Conservation (phyloP, 768 basidiomycete genomes). For the Naganishia kalamii region DNA sequence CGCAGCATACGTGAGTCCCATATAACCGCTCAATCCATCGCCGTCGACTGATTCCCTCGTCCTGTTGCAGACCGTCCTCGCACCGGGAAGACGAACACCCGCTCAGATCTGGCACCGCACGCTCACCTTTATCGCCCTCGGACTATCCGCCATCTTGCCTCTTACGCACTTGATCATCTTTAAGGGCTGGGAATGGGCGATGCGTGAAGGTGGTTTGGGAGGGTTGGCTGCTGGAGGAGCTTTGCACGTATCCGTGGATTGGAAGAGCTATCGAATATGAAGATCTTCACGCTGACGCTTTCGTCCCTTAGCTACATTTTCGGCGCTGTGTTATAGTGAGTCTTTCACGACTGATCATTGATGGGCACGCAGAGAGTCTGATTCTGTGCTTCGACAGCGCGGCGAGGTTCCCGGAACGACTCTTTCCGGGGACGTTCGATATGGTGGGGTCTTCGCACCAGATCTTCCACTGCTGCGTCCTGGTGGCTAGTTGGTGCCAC, state of each 20-base stretch:
- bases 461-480: conserved; percentile 79
- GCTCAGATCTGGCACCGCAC: conserved; percentile 71
- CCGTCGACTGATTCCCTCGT: conserved; percentile 45
- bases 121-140: conserved; percentile 69
- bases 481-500: conserved; percentile 35
- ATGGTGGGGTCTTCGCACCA: conserved; percentile 75
- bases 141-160: conserved; percentile 64
- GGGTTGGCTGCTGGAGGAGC: conserved; percentile 66
- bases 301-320: conserved; percentile 54
- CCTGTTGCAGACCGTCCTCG: conserved; percentile 68
- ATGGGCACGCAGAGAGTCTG: conserved; percentile 28
- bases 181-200: conserved; percentile 57
- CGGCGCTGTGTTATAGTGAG: conserved; percentile 78
- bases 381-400: conserved; percentile 54
- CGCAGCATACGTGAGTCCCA: conserved; percentile 30
- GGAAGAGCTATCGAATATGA: neutral
- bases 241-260: conserved; percentile 39
- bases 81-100: conserved; percentile 69
- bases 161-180: conserved; percentile 58
- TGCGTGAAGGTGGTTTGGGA: conserved; percentile 61
- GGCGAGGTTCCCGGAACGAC: conserved; percentile 70
- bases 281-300: neutral
- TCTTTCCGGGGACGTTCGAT: conserved; percentile 72
- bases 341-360: conserved; percentile 27
- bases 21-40: neutral